Evolutionary conservation across 2,329 filamentous ascomycete species (phyloP).

Genomic region (Paramyrothecium sp.): DNA sequence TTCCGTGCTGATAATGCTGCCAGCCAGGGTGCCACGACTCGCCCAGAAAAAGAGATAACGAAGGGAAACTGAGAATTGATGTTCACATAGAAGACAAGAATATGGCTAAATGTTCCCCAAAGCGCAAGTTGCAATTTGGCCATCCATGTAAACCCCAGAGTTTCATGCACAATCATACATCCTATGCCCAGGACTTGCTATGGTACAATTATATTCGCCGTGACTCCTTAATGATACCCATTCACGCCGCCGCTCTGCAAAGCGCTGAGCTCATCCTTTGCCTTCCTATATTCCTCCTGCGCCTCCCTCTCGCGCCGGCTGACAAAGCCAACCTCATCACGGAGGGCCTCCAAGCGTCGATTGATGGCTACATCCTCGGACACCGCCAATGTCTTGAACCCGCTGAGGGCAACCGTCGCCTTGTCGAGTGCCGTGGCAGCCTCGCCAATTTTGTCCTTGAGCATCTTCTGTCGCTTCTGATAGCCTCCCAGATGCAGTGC

Average conservation of each 20-base stretch:
- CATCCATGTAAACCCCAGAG: neutral
- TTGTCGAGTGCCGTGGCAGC: slow-evolving; percentile 73
- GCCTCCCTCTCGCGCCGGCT: slow-evolving; percentile 83
- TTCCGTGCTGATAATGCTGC: slow-evolving; percentile 44
- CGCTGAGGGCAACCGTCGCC: slow-evolving; percentile 68
- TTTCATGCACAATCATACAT: neutral
- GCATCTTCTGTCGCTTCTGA: slow-evolving; percentile 76
- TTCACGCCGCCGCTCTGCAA: slow-evolving; percentile 40
- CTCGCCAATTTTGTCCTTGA: slow-evolving; percentile 76
- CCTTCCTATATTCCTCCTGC: slow-evolving; percentile 77
- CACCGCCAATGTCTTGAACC: slow-evolving; percentile 72
- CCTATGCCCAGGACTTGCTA: neutral
- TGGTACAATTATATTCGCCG: neutral
- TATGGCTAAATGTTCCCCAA: neutral
- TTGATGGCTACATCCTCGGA: slow-evolving; percentile 77
- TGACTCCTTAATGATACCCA: slow-evolving; percentile 33
- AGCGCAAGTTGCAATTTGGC: neutral
- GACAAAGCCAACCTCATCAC: slow-evolving; percentile 81
- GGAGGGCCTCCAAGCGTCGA: slow-evolving; percentile 68
- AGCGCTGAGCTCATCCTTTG: slow-evolving; percentile 73
- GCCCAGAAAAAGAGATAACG: slow-evolving; percentile 34
- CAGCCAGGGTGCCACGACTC: slow-evolving; percentile 53
- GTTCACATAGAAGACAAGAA: too few relatives aligned
- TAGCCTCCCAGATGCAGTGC: slow-evolving; percentile 85
- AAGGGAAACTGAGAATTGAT: neutral